Conservation (phyloP, 306 rosid genomes). For the Sesbania bispinosa region DNA sequence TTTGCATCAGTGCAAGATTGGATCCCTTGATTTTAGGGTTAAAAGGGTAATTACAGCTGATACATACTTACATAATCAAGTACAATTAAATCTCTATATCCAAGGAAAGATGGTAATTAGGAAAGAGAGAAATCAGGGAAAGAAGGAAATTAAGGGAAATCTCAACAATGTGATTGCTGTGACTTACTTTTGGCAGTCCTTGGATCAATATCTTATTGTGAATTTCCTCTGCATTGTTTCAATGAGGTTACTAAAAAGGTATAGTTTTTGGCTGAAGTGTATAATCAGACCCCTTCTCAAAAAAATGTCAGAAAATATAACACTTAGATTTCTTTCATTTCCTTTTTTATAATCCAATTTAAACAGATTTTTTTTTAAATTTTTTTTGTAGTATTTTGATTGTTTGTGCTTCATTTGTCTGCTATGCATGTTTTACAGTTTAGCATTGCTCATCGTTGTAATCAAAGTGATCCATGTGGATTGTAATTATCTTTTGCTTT, state of each 20-base stretch:
- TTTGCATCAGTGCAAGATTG: too few species aligned
- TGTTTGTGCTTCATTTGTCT: constrained; percentile 9
- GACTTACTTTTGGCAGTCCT: background rate
- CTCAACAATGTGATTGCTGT: background rate
- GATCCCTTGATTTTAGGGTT: too few species aligned
- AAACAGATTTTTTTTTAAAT: background rate
- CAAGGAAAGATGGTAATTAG: too few species aligned
- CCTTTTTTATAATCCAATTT: background rate
- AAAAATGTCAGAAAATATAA: too few species aligned
- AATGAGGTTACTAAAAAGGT: background rate
- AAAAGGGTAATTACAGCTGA: too few species aligned
- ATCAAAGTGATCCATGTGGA: background rate
- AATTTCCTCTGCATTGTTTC: background rate
- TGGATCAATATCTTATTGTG: background rate
- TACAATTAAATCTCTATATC: too few species aligned
- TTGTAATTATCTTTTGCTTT: background rate
- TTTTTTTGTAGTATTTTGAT: background rate
- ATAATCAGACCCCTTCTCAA: too few species aligned
- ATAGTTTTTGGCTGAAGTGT: too few species aligned
- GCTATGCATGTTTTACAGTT: background rate
- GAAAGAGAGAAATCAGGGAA: too few species aligned
- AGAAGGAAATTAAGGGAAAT: too few species aligned
- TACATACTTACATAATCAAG: too few species aligned
- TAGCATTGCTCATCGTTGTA: background rate
- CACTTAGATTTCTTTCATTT: too few species aligned